phyloP scores from a whole-genome alignment of 192 early-diverging fungal genomes.

The Coemansia sp. region DNA sequence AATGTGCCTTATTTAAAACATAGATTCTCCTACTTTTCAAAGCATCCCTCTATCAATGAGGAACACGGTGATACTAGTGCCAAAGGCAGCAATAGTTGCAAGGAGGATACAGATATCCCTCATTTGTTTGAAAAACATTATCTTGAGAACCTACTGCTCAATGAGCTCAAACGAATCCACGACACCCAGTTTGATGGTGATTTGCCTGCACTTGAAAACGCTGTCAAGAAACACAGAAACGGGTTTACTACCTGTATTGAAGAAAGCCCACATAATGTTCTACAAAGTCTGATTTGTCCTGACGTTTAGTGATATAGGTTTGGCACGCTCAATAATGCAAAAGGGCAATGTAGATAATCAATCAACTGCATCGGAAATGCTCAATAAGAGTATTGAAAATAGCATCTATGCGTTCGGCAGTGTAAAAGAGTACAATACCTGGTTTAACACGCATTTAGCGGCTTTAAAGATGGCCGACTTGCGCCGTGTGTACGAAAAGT shows the following conservation, averaged over 20 bases:
- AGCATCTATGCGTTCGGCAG: conserved; percentile 37
- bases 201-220: conserved; percentile 20
- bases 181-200: conserved; percentile 43
- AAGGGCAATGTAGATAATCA: conserved; percentile 9
- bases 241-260: conserved; percentile 29
- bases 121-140: conserved; percentile 64
- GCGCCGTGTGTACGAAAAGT: conserved; percentile 37
- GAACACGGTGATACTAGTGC: conserved; percentile 20
- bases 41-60: conserved; percentile 28
- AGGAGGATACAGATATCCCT: conserved; percentile 35
- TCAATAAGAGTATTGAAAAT: conserved; percentile 10
- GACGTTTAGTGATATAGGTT: conserved; percentile 48
- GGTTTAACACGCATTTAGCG: conserved; percentile 30
- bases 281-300: conserved; percentile 21
- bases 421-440: conserved; percentile 9
- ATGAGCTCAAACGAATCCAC: conserved; percentile 60
- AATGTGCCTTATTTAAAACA: conserved; percentile 55
- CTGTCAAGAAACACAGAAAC: conserved; percentile 24
- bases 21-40: conserved; percentile 23
- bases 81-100: conserved; percentile 4
- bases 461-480: conserved; percentile 31
- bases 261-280: conserved; percentile 22
- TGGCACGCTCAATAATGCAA: conserved; percentile 34
- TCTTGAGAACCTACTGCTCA: conserved; percentile 58
- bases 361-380: conserved; percentile 21